phyloP scores from a whole-genome alignment of 2,329 filamentous ascomycete genomes.

The Tetracladium maxilliforme region DNA sequence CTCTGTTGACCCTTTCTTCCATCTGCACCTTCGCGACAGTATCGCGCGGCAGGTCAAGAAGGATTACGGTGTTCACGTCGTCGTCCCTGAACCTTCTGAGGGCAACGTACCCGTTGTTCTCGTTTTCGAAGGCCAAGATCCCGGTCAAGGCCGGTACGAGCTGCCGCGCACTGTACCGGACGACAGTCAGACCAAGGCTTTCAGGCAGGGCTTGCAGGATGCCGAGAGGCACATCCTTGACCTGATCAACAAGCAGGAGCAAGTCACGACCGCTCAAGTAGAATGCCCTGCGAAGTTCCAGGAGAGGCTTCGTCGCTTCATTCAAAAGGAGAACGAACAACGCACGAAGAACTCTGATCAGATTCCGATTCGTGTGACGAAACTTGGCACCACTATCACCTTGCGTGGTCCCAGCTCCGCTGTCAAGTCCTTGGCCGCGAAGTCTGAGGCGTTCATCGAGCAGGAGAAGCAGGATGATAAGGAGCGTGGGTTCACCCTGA shows the following conservation, averaged over 20 bases:
- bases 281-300: slow-evolving; percentile 51
- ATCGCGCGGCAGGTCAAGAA: slow-evolving; percentile 48
- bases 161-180: slow-evolving; percentile 37
- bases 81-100: slow-evolving; percentile 49
- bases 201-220: slow-evolving; percentile 38
- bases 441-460: slow-evolving; percentile 66
- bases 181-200: slow-evolving; percentile 30
- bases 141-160: slow-evolving; percentile 29
- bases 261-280: slow-evolving; percentile 31
- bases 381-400: slow-evolving; percentile 45
- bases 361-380: slow-evolving; percentile 44
- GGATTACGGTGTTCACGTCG: slow-evolving; percentile 57
- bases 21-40: slow-evolving; percentile 53
- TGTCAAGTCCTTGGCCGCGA: slow-evolving; percentile 57
- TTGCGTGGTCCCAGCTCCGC: slow-evolving; percentile 63
- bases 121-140: slow-evolving; percentile 56
- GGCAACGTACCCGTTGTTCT: slow-evolving; percentile 49
- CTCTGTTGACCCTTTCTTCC: slow-evolving; percentile 64
- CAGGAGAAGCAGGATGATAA: slow-evolving; percentile 88
- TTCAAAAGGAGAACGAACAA: slow-evolving; percentile 51
- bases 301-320: slow-evolving; percentile 46
- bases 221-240: slow-evolving; percentile 41
- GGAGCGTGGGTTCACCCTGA: slow-evolving; percentile 74
- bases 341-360: slow-evolving; percentile 37
- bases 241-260: slow-evolving; percentile 43